A percentile compares a stretch with the other conserved stretches of the same genome.
phyloP scores from a whole-genome alignment of 768 basidiomycete species.

The Trametes coccinea region DNA sequence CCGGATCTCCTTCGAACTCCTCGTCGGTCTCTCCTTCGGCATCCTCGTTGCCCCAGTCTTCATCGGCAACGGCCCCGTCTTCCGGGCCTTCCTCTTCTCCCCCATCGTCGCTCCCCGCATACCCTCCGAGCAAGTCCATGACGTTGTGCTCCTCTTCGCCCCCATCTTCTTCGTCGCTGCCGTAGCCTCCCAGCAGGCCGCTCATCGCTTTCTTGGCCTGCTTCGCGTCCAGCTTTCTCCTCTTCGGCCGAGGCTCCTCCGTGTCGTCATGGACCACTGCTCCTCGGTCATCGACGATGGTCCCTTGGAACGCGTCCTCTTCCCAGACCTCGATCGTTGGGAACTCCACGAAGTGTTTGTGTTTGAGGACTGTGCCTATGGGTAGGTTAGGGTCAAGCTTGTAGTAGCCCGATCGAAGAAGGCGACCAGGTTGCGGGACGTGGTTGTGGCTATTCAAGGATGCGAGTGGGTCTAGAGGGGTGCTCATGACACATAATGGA shows the following conservation, averaged over 20 bases:
- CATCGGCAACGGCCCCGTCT: conserved; percentile 24
- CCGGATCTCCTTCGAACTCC: conserved; percentile 35
- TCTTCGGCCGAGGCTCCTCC: conserved; percentile 47
- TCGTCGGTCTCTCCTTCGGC: conserved; percentile 33
- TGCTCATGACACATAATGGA: conserved; percentile 63
- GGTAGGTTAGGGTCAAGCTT: conserved; percentile 52
- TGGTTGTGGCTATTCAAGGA: conserved; percentile 22
- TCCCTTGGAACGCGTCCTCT: conserved; percentile 56
- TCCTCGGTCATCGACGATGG: conserved; percentile 58
- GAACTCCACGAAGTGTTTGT: conserved; percentile 78
- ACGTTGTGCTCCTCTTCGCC: conserved; percentile 38
- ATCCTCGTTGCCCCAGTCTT: conserved; percentile 38
- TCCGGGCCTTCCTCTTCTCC: conserved; percentile 1
- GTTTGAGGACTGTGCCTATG: conserved; percentile 50
- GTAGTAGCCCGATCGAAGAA: conserved; percentile 46
- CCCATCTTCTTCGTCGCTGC: conserved; percentile 48
- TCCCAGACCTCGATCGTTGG: conserved; percentile 81
- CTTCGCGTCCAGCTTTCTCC: conserved; percentile 53
- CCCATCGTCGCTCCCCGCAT: conserved; percentile 49
- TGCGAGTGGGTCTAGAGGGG: conserved; percentile 38
- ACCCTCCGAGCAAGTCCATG: conserved; percentile 44
- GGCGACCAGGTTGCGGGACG: conserved; percentile 25
- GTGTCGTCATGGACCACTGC: conserved; percentile 35
- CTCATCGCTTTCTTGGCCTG: conserved; percentile 57
- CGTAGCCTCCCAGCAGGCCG: conserved; percentile 62